Percentiles rank a stretch among this genome's conserved stretches.
phyloP scores from a whole-genome alignment of 805 yeast species.

The Candida silvicultrix region DNA sequence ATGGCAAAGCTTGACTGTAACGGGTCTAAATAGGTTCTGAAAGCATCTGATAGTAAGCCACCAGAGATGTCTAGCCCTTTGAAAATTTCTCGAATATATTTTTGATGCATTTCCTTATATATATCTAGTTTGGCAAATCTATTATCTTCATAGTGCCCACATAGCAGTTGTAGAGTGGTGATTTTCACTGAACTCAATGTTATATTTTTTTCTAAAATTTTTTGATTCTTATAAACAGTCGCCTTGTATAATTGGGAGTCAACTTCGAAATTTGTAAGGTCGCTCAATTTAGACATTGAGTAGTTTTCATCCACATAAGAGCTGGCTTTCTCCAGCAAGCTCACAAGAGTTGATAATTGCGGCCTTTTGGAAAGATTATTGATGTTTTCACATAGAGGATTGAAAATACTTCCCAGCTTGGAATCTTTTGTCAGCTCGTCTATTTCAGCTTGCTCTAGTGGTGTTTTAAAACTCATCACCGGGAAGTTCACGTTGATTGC shows the following conservation, averaged over 20 bases:
- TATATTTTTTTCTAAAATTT: not conserved
- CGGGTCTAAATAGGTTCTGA: not conserved
- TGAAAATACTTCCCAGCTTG: not conserved
- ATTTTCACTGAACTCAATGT: not conserved
- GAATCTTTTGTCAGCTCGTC: not conserved
- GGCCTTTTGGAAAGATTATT: not conserved
- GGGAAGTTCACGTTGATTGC: not conserved
- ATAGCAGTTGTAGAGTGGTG: not conserved
- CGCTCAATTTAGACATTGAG: not conserved
- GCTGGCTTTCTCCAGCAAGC: not conserved
- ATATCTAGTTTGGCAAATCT: not conserved
- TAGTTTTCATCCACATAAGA: not conserved
- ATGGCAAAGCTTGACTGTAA: not conserved
- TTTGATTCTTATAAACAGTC: not conserved
- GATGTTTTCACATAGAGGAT: not conserved
- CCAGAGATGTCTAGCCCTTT: constrained; percentile 11
- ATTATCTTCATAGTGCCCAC: not conserved
- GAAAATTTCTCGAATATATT: not conserved
- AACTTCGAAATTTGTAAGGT: not conserved
- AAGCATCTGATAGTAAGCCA: not conserved
- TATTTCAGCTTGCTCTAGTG: not conserved
- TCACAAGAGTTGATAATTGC: not conserved
- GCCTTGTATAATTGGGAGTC: not conserved
- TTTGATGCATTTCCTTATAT: too few species aligned
- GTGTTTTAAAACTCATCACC: not conserved